Conservation (phyloP, 2,329 filamentous ascomycete genomes). For the Beauveria sp. region DNA sequence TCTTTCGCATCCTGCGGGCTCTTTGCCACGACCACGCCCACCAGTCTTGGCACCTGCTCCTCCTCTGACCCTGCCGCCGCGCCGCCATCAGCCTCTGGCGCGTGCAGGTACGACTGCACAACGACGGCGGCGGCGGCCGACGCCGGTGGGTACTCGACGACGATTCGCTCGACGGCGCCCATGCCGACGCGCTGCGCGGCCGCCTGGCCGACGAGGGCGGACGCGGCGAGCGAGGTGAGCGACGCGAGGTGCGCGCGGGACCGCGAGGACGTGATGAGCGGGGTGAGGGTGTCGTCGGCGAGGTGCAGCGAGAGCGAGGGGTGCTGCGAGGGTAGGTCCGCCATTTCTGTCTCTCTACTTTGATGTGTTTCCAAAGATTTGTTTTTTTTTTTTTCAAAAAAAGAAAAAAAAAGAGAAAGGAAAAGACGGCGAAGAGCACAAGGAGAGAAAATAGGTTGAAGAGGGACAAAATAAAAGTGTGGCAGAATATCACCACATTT, state of each 20-base stretch:
- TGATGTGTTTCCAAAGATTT: not conserved
- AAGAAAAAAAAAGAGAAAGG: not conserved
- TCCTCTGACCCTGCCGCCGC: not conserved
- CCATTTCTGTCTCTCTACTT: constrained; percentile 18
- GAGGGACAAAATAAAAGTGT: not conserved
- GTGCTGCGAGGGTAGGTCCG: constrained; percentile 38
- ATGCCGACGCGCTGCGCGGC: constrained; percentile 45
- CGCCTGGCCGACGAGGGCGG: constrained; percentile 46
- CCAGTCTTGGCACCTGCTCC: constrained; percentile 36
- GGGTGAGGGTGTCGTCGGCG: constrained; percentile 48
- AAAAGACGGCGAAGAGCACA: not conserved
- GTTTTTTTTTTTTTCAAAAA: not conserved
- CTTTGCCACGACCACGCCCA: constrained; percentile 47
- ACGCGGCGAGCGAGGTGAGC: constrained; percentile 45
- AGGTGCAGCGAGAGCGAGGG: constrained; percentile 48
- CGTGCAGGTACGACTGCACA: constrained; percentile 39
- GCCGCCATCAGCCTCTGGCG: constrained; percentile 17
- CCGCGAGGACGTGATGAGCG: constrained; percentile 47
- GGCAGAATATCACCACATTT: not conserved
- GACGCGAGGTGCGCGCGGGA: constrained; percentile 37
- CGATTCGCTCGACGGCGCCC: constrained; percentile 47
- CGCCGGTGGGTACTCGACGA: constrained; percentile 44
- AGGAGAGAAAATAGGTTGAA: not conserved
- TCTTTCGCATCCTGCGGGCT: constrained; percentile 39
- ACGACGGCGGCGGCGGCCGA: constrained; percentile 29